phyloP scores from a whole-genome alignment of 345 rosid species.

The Camelina laxa region DNA sequence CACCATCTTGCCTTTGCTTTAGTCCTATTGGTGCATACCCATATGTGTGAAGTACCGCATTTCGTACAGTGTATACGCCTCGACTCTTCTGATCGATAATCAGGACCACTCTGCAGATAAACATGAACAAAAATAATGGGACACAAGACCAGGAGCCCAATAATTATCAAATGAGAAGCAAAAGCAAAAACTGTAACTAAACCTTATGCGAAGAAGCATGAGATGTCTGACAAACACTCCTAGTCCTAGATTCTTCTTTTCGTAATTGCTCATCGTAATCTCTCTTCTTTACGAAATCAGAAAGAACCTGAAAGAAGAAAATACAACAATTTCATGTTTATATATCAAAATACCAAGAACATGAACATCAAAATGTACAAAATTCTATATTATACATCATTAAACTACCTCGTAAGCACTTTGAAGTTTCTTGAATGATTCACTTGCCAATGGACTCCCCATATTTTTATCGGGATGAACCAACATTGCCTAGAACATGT shows the following conservation, averaged over 20 bases:
- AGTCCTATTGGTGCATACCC: slow-evolving; percentile 90
- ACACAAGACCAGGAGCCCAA: slow-evolving; percentile 17
- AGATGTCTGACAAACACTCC: slow-evolving; percentile 64
- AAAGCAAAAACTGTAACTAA: slow-evolving; percentile 34
- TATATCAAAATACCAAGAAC: not conserved
- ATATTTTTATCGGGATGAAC: slow-evolving; percentile 99
- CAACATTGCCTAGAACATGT: slow-evolving; percentile 87
- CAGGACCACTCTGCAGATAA: slow-evolving; percentile 57
- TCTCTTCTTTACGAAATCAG: slow-evolving; percentile 81
- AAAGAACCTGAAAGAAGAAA: slow-evolving; percentile 65
- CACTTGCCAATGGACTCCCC: slow-evolving; percentile 94
- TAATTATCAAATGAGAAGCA: not conserved
- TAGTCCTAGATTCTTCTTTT: slow-evolving; percentile 77
- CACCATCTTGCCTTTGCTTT: slow-evolving; percentile 98
- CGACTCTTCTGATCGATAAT: slow-evolving; percentile 84
- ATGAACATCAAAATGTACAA: slow-evolving; percentile 9
- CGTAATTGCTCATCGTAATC: slow-evolving; percentile 92
- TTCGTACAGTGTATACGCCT: slow-evolving; percentile 96
- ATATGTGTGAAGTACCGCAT: slow-evolving; percentile 88
- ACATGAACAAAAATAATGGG: not conserved
- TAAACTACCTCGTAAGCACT: slow-evolving; percentile 87
- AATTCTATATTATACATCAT: not conserved
- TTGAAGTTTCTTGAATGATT: slow-evolving; percentile 97
- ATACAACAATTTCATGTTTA: slow-evolving; percentile 1
- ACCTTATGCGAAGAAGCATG: slow-evolving; percentile 67